Conservation (phyloP, 768 basidiomycete species). For the Ephemerocybe angulata region DNA sequence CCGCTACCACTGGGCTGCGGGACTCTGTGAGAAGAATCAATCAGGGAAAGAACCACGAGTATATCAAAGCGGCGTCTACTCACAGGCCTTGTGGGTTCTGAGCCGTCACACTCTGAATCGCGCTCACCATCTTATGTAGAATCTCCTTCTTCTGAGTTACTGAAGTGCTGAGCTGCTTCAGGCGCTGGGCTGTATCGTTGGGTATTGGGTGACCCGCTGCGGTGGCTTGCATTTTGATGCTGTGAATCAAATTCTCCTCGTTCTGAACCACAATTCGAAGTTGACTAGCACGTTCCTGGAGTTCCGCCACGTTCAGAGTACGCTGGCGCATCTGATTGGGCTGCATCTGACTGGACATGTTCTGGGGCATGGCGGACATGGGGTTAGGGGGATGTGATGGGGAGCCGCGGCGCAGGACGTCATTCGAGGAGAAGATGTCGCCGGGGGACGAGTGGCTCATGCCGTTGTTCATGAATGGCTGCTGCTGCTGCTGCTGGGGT, state of each 20-base stretch:
- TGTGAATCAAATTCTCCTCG: slow-evolving; percentile 7
- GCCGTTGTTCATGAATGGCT: slow-evolving; percentile 26
- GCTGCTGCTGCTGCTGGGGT: slow-evolving; percentile 30
- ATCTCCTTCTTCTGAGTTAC: slow-evolving; percentile 36
- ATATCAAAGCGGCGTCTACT: background rate
- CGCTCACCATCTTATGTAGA: slow-evolving; percentile 27
- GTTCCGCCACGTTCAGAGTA: background rate
- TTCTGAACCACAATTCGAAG: slow-evolving; percentile 10
- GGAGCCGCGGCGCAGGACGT: slow-evolving; percentile 49
- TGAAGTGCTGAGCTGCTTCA: slow-evolving; percentile 23
- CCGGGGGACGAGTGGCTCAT: slow-evolving; percentile 37
- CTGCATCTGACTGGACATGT: too few relatives aligned
- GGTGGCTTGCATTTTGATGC: slow-evolving; percentile 1
- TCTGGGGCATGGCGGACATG: slow-evolving; percentile 17
- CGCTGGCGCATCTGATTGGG: too few relatives aligned
- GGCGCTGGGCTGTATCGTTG: slow-evolving; percentile 7
- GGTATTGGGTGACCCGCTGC: background rate
- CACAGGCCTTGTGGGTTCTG: slow-evolving; percentile 8
- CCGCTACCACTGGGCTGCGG: too few relatives aligned
- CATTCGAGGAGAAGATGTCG: slow-evolving; percentile 48
- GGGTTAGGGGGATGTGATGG: slow-evolving; percentile 33
- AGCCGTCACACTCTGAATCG: slow-evolving; percentile 5
- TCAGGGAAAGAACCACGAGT: too few relatives aligned
- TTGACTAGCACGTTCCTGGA: slow-evolving; percentile 3
- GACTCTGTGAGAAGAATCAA: too few relatives aligned